These are phyloP conservation scores for Zychaea mexicana DNA, from an alignment of 371 early-diverging fungal genomes.

Conservation along the genomic window DNA sequence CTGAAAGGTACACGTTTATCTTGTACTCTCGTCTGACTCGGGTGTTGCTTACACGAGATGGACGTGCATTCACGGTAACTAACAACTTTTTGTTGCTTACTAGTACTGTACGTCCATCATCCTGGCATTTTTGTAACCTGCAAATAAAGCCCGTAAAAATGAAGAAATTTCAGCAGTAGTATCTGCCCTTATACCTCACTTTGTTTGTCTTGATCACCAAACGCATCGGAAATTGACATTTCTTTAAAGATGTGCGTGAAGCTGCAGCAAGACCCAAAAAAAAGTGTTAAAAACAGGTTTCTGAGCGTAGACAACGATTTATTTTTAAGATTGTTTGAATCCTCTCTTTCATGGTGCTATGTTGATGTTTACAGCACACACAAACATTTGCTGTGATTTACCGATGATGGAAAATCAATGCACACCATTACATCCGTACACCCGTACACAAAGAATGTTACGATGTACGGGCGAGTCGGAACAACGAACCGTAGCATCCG, in stretches of 20 bases:
- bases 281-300: too few relatives aligned
- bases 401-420: neutral
- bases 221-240: too few relatives aligned
- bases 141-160: too few relatives aligned
- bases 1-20: neutral
- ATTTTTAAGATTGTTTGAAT: neutral
- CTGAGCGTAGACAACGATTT: neutral
- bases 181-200: too few relatives aligned
- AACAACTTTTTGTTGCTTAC: neutral
- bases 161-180: too few relatives aligned
- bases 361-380: neutral
- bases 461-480: neutral
- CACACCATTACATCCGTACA: neutral
- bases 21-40: neutral
- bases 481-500: conserved; percentile 1
- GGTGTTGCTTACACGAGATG: neutral
- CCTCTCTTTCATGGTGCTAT: neutral
- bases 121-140: neutral
- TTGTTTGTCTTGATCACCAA: too few relatives aligned
- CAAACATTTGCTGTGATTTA: neutral
- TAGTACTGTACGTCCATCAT: neutral
- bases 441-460: neutral
- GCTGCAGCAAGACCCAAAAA: too few relatives aligned
- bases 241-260: too few relatives aligned
- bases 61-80: neutral